phyloP scores from a whole-genome alignment of 768 basidiomycete genomes.

The Dioszegia aurantiaca region DNA sequence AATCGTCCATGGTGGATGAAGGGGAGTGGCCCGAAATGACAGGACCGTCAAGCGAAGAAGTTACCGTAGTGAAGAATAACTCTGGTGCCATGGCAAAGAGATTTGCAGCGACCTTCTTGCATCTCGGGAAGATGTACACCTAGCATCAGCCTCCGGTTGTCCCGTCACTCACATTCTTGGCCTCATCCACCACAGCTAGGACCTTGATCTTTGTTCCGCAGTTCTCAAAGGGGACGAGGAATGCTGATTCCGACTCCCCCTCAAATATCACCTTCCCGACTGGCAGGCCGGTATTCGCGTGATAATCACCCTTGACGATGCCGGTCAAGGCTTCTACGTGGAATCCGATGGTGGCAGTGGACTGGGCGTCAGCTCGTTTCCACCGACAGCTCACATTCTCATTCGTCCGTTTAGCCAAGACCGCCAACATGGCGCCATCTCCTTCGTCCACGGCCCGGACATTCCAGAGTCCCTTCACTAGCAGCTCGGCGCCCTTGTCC shows the following conservation, averaged over 20 bases:
- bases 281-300: conserved; percentile 23
- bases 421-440: conserved; percentile 33
- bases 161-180: conserved; percentile 23
- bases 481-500: conserved; percentile 53
- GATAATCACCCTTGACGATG: conserved; percentile 19
- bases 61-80: conserved; percentile 32
- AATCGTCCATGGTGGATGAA: conserved; percentile 1
- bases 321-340: conserved; percentile 50
- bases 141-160: conserved; percentile 14
- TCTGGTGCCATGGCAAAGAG: conserved; percentile 29
- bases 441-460: conserved; percentile 38
- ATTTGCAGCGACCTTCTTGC: conserved; percentile 42
- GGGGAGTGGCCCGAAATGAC: conserved; percentile 28
- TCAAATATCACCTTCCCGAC: conserved; percentile 37
- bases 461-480: conserved; percentile 40
- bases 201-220: conserved; percentile 41
- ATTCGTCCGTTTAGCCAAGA: conserved; percentile 29
- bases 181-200: conserved; percentile 40
- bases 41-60: conserved; percentile 14
- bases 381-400: conserved; percentile 29
- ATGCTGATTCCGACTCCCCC: conserved; percentile 30
- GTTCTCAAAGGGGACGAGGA: conserved; percentile 44
- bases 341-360: conserved; percentile 38
- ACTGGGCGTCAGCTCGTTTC: conserved; percentile 14
- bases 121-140: conserved; percentile 49